Conservation (phyloP, 2,329 filamentous ascomycete genomes). For the Aspergillus sp. region DNA sequence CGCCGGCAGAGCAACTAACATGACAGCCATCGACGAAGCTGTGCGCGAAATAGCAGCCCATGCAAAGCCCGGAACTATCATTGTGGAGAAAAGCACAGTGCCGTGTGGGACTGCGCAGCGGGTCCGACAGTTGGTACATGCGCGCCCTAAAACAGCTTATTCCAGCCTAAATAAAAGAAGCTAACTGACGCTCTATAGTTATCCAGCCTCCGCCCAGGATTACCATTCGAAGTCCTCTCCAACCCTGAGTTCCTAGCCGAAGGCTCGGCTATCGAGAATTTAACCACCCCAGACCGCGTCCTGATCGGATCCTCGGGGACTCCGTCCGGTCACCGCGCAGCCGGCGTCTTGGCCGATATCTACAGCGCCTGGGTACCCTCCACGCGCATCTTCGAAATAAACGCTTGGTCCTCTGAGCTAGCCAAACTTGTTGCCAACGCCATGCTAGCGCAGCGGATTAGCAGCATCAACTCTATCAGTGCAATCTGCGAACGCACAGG, state of each 20-base stretch:
- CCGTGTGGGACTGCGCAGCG: slow-evolving; percentile 67
- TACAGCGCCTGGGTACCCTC: slow-evolving; percentile 66
- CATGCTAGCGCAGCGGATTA: slow-evolving; percentile 72
- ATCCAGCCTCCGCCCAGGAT: slow-evolving; percentile 46
- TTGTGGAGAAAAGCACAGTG: slow-evolving; percentile 78
- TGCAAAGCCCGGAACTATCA: slow-evolving; percentile 61
- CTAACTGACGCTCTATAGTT: slow-evolving; percentile 10
- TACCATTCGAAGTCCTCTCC: slow-evolving; percentile 67
- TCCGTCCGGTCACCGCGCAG: slow-evolving; percentile 54
- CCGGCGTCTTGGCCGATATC: slow-evolving; percentile 56
- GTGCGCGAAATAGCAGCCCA: slow-evolving; percentile 60
- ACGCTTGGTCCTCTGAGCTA: slow-evolving; percentile 71
- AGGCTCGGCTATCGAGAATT: slow-evolving; percentile 65
- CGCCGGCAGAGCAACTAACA: slow-evolving; percentile 64
- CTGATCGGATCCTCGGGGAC: slow-evolving; percentile 65
- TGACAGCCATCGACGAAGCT: slow-evolving; percentile 65
- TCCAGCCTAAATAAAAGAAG: slow-evolving; percentile 2
- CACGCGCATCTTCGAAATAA: slow-evolving; percentile 62
- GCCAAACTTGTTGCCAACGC: slow-evolving; percentile 74
- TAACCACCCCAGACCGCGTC: slow-evolving; percentile 65
- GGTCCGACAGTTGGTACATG: slow-evolving; percentile 58
- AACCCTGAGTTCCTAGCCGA: slow-evolving; percentile 78
- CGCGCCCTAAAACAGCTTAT: neutral
- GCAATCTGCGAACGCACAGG: slow-evolving; percentile 71
- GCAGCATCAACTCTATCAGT: slow-evolving; percentile 74